Percentiles rank a stretch among this genome's conserved stretches.
These are phyloP conservation scores for Pseudogymnoascus sp. DNA, from an alignment of 2,329 filamentous ascomycete species.

Conservation along the genomic window DNA sequence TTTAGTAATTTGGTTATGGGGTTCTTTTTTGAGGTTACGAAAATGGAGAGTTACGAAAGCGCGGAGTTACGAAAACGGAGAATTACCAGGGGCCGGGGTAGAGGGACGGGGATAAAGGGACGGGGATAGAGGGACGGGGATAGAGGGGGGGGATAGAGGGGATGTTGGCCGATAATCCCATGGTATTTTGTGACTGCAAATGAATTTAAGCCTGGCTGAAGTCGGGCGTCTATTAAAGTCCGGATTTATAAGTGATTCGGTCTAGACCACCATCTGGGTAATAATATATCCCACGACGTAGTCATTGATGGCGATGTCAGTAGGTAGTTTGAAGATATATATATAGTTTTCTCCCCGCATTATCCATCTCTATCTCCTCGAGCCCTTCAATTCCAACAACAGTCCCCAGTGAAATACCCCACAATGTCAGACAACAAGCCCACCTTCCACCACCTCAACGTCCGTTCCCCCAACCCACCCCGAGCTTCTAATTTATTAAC, in stretches of 20 bases:
- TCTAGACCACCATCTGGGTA: background rate
- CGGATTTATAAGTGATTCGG: background rate
- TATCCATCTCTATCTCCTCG: background rate
- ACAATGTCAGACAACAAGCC: conserved; percentile 11
- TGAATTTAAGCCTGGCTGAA: background rate
- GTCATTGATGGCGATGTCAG: background rate
- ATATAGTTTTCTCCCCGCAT: background rate
- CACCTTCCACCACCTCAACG: conserved; percentile 24
- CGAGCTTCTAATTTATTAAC: background rate
- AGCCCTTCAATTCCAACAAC: background rate
- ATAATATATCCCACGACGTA: background rate
- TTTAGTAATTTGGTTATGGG: background rate
- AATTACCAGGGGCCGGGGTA: too few species aligned
- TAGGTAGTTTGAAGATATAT: background rate
- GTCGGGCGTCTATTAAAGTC: background rate
- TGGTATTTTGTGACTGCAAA: background rate
- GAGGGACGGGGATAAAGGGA: too few species aligned
- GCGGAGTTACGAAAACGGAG: too few species aligned
- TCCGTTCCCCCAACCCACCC: conserved; percentile 10
- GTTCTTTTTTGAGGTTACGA: background rate
- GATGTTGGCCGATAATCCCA: background rate
- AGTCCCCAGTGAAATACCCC: background rate
- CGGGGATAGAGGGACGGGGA: background rate
- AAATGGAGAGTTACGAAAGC: background rate
- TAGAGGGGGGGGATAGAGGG: background rate